phyloP scores from a whole-genome alignment of 2,329 filamentous ascomycete genomes.

The Blastomyces silverae region DNA sequence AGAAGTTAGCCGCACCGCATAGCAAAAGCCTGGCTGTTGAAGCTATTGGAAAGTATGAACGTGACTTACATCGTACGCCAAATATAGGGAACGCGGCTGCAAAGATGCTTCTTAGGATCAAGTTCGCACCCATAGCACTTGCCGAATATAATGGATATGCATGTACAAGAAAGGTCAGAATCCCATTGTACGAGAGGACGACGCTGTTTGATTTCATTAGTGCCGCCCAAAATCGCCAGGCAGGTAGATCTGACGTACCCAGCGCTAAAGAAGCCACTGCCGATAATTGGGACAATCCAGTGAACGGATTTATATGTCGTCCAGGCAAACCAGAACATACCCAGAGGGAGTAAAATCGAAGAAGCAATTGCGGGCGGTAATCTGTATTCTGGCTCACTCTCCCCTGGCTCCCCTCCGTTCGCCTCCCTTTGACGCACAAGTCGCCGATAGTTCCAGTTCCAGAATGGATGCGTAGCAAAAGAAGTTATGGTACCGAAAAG shows the following conservation, averaged over 20 bases:
- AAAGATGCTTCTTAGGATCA: constrained; percentile 2
- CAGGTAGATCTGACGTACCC: constrained; percentile 45
- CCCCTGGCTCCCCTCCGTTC: constrained; percentile 2
- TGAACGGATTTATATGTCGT: constrained; percentile 61
- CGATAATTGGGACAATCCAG: constrained; percentile 64
- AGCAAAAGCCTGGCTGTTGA: background rate
- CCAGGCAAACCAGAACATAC: constrained; percentile 77
- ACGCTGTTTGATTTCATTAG: constrained; percentile 43
- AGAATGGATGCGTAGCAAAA: background rate
- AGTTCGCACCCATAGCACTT: constrained; percentile 7
- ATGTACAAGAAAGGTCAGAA: constrained; percentile 63
- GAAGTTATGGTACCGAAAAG: background rate
- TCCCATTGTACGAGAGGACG: constrained; percentile 64
- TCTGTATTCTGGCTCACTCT: constrained; percentile 68
- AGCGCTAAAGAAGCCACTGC: constrained; percentile 57
- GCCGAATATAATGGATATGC: background rate
- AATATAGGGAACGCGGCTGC: constrained; percentile 10
- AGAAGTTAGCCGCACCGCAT: background rate
- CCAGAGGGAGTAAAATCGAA: constrained; percentile 61
- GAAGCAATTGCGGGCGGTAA: constrained; percentile 62
- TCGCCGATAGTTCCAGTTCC: constrained; percentile 3
- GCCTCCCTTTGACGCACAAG: background rate
- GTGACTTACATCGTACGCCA: constrained; percentile 2
- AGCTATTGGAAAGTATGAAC: background rate
- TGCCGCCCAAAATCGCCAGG: background rate